Evolutionary conservation across 257 asterid species (phyloP).

Genomic region (Anisodus acutangulus): DNA sequence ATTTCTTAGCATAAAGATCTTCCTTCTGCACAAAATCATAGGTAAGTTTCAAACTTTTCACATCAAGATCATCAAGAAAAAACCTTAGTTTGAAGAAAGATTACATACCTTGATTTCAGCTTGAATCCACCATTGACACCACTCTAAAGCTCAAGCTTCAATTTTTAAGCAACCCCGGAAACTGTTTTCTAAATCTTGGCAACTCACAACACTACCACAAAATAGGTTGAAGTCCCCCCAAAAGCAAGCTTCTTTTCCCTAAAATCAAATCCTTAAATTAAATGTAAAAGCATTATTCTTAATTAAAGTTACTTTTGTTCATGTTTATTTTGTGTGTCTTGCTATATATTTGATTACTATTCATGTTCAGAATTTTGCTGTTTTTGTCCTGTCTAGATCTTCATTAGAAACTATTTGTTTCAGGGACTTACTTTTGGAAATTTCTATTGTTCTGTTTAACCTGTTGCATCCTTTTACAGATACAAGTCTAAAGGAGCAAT

Average conservation of each 20-base stretch:
- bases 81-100: slow-evolving; percentile 17
- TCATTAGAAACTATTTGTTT: too few relatives aligned
- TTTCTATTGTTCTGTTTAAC: too few relatives aligned
- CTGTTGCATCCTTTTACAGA: too few relatives aligned
- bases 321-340: too few relatives aligned
- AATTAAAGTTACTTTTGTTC: too few relatives aligned
- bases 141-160: slow-evolving; percentile 25
- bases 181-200: not conserved
- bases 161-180: slow-evolving; percentile 25
- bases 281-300: too few relatives aligned
- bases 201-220: not conserved
- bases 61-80: slow-evolving; percentile 20
- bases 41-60: slow-evolving; percentile 23
- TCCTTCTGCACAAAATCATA: slow-evolving; percentile 31
- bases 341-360: too few relatives aligned
- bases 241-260: slow-evolving; percentile 36
- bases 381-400: too few relatives aligned
- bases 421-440: too few relatives aligned
- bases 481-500: too few relatives aligned
- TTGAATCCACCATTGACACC: slow-evolving; percentile 24
- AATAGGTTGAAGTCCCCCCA: not conserved
- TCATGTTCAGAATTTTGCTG: too few relatives aligned
- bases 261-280: too few relatives aligned
- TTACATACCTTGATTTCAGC: slow-evolving; percentile 27
- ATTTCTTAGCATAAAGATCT: slow-evolving; percentile 36